A percentile compares a stretch with the other conserved stretches of the same genome.
These are phyloP conservation scores for Chaetoscypha palmicola DNA, from an alignment of 2,329 filamentous ascomycete genomes.

Conservation along the genomic window DNA sequence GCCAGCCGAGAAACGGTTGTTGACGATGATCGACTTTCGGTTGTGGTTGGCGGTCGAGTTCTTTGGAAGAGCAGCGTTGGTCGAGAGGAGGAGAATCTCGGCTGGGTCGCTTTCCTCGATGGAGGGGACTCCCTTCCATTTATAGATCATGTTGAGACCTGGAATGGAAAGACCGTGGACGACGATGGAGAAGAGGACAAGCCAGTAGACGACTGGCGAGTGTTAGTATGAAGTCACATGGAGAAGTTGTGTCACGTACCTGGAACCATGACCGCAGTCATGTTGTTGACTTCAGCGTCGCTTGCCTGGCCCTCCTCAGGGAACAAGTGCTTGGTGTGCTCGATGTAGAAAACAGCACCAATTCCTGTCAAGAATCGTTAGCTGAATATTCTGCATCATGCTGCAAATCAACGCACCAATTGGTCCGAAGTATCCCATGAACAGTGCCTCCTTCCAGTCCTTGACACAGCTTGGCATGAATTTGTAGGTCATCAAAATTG, in stretches of 20 bases:
- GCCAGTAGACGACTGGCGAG: neutral
- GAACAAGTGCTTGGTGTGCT: neutral
- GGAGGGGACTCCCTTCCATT: neutral
- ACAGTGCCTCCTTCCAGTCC: slow-evolving; percentile 61
- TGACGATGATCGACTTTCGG: slow-evolving; percentile 3
- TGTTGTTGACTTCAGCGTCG: neutral
- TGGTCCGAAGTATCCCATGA: slow-evolving; percentile 84
- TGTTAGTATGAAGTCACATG: neutral
- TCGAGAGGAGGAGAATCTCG: slow-evolving; percentile 6
- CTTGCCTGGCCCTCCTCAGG: neutral
- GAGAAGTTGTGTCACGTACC: neutral
- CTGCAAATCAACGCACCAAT: slow-evolving; percentile 66
- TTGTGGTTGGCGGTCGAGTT: slow-evolving; percentile 2
- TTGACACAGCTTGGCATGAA: slow-evolving; percentile 67
- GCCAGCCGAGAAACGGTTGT: slow-evolving; percentile 1
- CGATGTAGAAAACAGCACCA: neutral
- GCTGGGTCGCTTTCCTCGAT: slow-evolving; percentile 4
- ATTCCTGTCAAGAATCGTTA: neutral
- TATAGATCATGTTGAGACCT: slow-evolving; percentile 3
- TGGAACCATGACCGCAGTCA: neutral
- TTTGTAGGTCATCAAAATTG: slow-evolving; percentile 62
- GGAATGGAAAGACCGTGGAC: slow-evolving; percentile 14
- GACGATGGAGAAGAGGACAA: neutral
- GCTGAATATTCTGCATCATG: too few relatives aligned
- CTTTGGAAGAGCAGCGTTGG: slow-evolving; percentile 2